A percentile compares a stretch with the other conserved stretches of the same genome.
Evolutionary conservation across 2,329 filamentous ascomycete genomes (phyloP).

Genomic region (Seiridium unicorne): DNA sequence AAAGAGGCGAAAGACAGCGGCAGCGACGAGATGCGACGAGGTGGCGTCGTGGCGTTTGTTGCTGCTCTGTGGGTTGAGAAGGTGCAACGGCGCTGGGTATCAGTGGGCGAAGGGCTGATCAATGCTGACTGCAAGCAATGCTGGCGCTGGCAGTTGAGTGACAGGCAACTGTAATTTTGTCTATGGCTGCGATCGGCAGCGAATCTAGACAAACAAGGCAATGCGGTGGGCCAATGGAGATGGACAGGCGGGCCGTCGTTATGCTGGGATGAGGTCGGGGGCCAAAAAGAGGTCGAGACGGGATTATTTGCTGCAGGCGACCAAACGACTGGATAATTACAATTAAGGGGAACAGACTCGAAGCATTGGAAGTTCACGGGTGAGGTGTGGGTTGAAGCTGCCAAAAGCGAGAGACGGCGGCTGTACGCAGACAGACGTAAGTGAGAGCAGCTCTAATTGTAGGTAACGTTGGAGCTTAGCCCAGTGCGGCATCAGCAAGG

Average conservation of each 20-base stretch:
- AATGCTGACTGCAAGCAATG: too few relatives aligned
- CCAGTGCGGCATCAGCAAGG: background rate
- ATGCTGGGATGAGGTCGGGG: too few relatives aligned
- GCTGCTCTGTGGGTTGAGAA: constrained; percentile 2
- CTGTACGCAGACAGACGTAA: background rate
- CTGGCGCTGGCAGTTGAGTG: background rate
- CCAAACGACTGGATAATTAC: background rate
- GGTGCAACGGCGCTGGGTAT: background rate
- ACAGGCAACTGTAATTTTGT: background rate
- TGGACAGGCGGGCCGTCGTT: too few relatives aligned
- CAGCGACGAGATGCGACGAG: constrained; percentile 3
- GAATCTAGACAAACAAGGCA: background rate
- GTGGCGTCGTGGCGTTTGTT: background rate
- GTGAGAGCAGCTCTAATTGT: background rate
- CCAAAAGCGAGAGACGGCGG: background rate
- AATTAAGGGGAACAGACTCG: background rate
- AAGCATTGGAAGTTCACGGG: background rate
- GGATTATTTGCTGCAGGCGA: too few relatives aligned
- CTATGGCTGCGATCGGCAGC: background rate
- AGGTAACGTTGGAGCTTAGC: background rate
- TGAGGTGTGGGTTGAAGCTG: background rate
- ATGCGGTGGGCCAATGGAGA: background rate
- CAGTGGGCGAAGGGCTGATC: too few relatives aligned
- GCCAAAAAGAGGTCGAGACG: too few relatives aligned
- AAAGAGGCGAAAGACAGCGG: background rate